These are phyloP conservation scores for Fabrea salina DNA, from an alignment of 169 alveolate species.

Conservation along the genomic window DNA sequence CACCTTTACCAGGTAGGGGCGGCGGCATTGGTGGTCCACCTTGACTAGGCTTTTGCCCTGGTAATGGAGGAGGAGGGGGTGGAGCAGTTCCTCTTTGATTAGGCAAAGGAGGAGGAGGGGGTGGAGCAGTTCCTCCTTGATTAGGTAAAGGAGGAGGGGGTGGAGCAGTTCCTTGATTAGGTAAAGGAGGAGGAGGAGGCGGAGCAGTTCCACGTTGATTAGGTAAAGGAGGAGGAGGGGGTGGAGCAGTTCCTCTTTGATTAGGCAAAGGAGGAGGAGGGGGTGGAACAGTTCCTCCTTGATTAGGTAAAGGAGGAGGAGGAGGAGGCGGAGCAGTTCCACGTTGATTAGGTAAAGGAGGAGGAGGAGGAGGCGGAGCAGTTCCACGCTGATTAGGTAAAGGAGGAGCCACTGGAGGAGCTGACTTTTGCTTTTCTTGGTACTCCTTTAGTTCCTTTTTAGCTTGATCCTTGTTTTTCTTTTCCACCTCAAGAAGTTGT, in stretches of 20 bases:
- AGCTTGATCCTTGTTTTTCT: neutral
- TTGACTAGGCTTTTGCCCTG: constrained; percentile 28
- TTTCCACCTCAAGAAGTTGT: neutral
- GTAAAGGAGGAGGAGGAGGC: neutral
- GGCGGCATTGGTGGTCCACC: constrained; percentile 14
- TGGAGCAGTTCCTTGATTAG: no score
- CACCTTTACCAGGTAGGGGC: neutral
- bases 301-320: neutral
- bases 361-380: neutral
- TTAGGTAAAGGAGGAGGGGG: constrained; percentile 17
- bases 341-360: neutral
- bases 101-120: constrained; percentile 12
- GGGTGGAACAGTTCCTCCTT: neutral
- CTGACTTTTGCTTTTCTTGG: no score
- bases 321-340: neutral
- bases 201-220: neutral
- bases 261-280: neutral
- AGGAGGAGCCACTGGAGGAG: neutral
- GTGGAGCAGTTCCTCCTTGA: neutral
- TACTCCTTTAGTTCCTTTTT: neutral
- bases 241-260: neutral
- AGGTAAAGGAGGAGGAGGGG: constrained; percentile 14
- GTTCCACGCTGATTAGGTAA: neutral
- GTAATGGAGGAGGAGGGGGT: constrained; percentile 17
- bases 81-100: neutral